These are phyloP conservation scores for Cubamyces lactineus DNA, from an alignment of 768 basidiomycete genomes.

Conservation along the genomic window DNA sequence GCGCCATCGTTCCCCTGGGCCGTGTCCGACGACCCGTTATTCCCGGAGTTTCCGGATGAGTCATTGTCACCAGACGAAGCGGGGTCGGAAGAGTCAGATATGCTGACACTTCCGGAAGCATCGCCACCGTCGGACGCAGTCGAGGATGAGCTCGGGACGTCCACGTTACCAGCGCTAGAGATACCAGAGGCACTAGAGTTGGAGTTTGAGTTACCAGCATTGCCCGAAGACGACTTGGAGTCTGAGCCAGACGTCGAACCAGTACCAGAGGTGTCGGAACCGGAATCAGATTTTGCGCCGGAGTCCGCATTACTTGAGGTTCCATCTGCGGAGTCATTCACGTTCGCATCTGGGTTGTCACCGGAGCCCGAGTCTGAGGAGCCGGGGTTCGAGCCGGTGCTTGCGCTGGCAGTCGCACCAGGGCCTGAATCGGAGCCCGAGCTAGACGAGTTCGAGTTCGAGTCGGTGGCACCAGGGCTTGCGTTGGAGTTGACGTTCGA, in stretches of 20 bases:
- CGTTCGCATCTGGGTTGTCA: background rate
- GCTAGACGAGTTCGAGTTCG: background rate
- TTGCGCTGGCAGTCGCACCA: background rate
- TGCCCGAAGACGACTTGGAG: background rate
- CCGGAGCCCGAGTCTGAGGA: background rate
- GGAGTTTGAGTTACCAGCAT: background rate
- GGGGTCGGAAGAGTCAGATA: background rate
- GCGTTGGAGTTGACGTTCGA: background rate
- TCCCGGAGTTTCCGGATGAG: background rate
- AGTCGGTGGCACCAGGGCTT: background rate
- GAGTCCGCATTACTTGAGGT: background rate
- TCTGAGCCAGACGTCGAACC: background rate
- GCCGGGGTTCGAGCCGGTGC: background rate
- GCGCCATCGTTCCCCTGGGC: background rate
- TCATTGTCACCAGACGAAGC: background rate
- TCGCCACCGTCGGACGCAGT: background rate
- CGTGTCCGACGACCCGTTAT: background rate
- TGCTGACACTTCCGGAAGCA: background rate
- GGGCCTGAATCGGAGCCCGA: background rate
- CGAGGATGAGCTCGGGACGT: background rate
- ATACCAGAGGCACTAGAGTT: constrained; percentile 2
- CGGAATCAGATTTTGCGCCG: background rate
- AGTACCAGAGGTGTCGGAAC: background rate
- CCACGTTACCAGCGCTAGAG: background rate
- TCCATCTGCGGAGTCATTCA: background rate